Evolutionary conservation across 805 yeast species (phyloP).

Genomic region (Vanderwaltozyma yarrowii): DNA sequence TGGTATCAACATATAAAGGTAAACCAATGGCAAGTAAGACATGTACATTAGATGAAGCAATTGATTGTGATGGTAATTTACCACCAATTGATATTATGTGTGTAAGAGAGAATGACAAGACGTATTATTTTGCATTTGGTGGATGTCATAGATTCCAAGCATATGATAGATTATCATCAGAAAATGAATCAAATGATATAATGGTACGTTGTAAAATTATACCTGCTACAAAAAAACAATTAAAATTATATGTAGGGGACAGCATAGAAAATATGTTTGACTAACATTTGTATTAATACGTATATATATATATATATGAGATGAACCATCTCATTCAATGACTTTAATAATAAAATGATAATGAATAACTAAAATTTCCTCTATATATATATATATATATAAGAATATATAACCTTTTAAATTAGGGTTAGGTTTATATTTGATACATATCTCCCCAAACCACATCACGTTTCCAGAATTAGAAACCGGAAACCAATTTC

Average conservation of each 20-base stretch:
- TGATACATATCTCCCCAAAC: too few species aligned
- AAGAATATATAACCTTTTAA: too few species aligned
- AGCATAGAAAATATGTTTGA: constrained; percentile 17
- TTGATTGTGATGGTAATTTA: constrained; percentile 41
- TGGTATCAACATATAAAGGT: constrained; percentile 64
- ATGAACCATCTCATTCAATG: too few species aligned
- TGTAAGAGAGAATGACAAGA: constrained; percentile 52
- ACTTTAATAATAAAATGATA: too few species aligned
- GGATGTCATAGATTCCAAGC: constrained; percentile 90
- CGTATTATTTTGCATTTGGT: constrained; percentile 72
- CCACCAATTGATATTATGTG: constrained; percentile 77
- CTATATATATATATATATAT: too few species aligned
- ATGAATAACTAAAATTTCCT: too few species aligned
- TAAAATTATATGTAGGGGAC: constrained; percentile 61
- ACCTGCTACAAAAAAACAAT: constrained; percentile 65
- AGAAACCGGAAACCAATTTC: too few species aligned
- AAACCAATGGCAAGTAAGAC: constrained; percentile 55
- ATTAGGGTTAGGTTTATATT: too few species aligned
- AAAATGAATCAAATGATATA: constrained; percentile 22
- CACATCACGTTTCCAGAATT: too few species aligned
- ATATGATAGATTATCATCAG: constrained; percentile 46
- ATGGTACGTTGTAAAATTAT: constrained; percentile 60
- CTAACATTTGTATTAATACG: too few species aligned
- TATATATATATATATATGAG: too few species aligned
- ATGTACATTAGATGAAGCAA: constrained; percentile 35